A percentile compares a stretch with the other conserved stretches of the same genome.
These are phyloP conservation scores for Backusella mclennaniae DNA, from an alignment of 192 early-diverging fungal genomes.

Conservation along the genomic window DNA sequence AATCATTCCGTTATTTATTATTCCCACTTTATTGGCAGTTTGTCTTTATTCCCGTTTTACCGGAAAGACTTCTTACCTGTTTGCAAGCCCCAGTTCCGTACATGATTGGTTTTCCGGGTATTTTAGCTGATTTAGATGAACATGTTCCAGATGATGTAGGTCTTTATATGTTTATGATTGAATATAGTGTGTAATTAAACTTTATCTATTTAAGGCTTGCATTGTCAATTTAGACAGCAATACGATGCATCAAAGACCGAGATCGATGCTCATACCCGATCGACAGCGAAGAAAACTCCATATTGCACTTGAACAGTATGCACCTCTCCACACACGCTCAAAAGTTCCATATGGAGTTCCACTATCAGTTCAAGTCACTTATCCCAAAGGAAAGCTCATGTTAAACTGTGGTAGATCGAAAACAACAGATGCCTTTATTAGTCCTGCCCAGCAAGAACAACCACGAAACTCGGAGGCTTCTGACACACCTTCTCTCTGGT, in stretches of 20 bases:
- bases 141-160: constrained; percentile 62
- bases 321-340: constrained; percentile 35
- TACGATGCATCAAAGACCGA: constrained; percentile 44
- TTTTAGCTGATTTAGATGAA: constrained; percentile 50
- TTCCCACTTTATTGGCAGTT: constrained; percentile 80
- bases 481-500: constrained; percentile 15
- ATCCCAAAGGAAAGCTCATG: constrained; percentile 53
- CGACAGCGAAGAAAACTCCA: constrained; percentile 66
- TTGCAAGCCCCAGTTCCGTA: constrained; percentile 73
- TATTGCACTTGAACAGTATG: constrained; percentile 55
- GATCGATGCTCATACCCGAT: constrained; percentile 49
- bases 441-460: constrained; percentile 13
- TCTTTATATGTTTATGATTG: not conserved
- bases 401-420: constrained; percentile 41
- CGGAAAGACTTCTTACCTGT: constrained; percentile 55
- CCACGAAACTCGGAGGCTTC: constrained; percentile 18
- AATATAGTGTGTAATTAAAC: not conserved
- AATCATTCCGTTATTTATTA: constrained; percentile 59
- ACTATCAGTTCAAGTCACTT: constrained; percentile 53
- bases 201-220: constrained; percentile 40
- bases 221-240: constrained; percentile 75
- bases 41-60: constrained; percentile 75
- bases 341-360: constrained; percentile 54
- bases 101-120: constrained; percentile 67
- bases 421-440: constrained; percentile 18